phyloP scores from a whole-genome alignment of 192 early-diverging fungal genomes.

The Spinellus fusiger region DNA sequence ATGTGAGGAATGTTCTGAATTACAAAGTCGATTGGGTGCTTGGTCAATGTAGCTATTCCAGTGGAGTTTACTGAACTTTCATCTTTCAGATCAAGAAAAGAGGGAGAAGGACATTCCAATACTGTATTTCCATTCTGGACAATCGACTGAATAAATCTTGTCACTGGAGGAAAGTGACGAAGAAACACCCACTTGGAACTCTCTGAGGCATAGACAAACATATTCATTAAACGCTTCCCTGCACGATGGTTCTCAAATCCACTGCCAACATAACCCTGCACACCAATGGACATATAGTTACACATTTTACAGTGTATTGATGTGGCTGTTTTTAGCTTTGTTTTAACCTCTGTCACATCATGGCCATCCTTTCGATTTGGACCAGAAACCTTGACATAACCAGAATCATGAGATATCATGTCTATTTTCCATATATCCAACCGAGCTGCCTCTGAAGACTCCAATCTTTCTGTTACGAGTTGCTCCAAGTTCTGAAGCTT shows the following conservation, averaged over 20 bases:
- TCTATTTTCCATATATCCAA: conserved; percentile 68
- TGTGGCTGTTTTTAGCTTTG: neutral
- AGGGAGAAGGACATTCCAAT: conserved; percentile 32
- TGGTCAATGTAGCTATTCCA: conserved; percentile 42
- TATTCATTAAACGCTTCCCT: conserved; percentile 57
- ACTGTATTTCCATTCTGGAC: conserved; percentile 43
- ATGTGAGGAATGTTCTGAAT: conserved; percentile 69
- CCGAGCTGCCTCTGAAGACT: conserved; percentile 51
- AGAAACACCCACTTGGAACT: conserved; percentile 60
- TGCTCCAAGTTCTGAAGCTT: conserved; percentile 51
- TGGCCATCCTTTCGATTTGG: conserved; percentile 42
- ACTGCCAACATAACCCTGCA: conserved; percentile 68
- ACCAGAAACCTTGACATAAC: conserved; percentile 57
- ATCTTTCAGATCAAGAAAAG: conserved; percentile 28
- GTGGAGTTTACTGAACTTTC: conserved; percentile 24
- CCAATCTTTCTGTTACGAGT: conserved; percentile 50
- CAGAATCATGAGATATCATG: conserved; percentile 51
- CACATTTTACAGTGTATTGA: conserved; percentile 51
- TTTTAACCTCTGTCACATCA: conserved; percentile 25
- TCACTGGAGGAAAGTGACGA: conserved; percentile 56
- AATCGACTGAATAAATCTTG: conserved; percentile 53
- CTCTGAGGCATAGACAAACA: conserved; percentile 56
- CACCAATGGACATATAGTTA: conserved; percentile 68
- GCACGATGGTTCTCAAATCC: conserved; percentile 66
- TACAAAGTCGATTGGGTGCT: conserved; percentile 63